These are phyloP conservation scores for sorghum (Sorghum bicolor) DNA, from an alignment of 176 grass and related monocot species.

Conservation along the genomic window DNA sequence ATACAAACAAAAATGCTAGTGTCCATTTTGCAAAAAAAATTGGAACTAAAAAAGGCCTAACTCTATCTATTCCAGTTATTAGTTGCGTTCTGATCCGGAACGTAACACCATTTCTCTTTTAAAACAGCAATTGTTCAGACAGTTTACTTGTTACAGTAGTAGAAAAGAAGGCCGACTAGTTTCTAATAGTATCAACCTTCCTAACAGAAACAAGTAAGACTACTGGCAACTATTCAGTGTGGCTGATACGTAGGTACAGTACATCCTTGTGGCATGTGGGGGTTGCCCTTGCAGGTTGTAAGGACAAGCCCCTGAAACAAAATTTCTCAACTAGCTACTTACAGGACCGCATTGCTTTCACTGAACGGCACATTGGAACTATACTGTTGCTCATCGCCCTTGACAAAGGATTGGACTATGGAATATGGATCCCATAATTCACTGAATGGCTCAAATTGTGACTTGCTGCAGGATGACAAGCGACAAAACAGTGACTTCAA, in stretches of 20 bases:
- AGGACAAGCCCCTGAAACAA: background rate
- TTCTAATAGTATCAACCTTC: background rate
- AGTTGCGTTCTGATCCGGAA: too few relatives aligned
- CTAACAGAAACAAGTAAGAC: background rate
- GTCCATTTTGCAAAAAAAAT: too few relatives aligned
- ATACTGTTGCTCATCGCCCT: background rate
- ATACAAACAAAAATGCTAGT: too few relatives aligned
- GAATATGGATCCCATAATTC: background rate
- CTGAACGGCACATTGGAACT: background rate
- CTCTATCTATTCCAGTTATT: too few relatives aligned
- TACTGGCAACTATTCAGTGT: background rate
- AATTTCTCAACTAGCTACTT: background rate
- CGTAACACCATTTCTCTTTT: too few relatives aligned
- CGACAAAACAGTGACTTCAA: background rate
- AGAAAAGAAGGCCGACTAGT: background rate
- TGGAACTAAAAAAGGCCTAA: too few relatives aligned
- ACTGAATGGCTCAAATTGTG: background rate
- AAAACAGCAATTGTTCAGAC: background rate
- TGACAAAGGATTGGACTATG: background rate
- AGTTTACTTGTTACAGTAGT: background rate
- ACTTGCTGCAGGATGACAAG: background rate
- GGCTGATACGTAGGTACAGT: background rate
- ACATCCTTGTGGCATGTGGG: background rate
- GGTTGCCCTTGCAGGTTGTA: background rate
- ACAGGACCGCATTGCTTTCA: background rate